A percentile compares a stretch with the other conserved stretches of the same genome.
Evolutionary conservation across 2,329 filamentous ascomycete genomes (phyloP).

Genomic region (Microdochium paspali): DNA sequence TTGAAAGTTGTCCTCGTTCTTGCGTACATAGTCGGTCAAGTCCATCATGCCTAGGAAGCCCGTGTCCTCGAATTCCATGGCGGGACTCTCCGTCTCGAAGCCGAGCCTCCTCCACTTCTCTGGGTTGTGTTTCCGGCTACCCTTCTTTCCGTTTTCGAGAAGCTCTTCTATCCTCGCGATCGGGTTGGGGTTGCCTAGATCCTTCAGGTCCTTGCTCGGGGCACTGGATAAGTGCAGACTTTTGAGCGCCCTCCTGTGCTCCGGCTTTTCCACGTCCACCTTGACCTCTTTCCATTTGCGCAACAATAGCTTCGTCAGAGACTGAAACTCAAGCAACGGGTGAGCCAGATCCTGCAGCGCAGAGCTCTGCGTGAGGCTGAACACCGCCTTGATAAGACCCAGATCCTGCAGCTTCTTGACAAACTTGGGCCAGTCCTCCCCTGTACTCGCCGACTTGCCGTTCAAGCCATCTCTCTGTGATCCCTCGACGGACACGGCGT

Average conservation of each 20-base stretch:
- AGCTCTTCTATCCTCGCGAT: slow-evolving; percentile 25
- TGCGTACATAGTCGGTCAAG: slow-evolving; percentile 83
- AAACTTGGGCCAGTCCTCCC: slow-evolving; percentile 86
- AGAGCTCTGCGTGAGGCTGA: slow-evolving; percentile 87
- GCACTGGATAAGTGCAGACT: slow-evolving; percentile 76
- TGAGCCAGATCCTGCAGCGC: slow-evolving; percentile 84
- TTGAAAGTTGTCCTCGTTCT: slow-evolving; percentile 86
- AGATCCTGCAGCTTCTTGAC: slow-evolving; percentile 90
- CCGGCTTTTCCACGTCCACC: slow-evolving; percentile 77
- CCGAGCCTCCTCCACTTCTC: slow-evolving; percentile 91
- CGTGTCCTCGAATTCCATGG: slow-evolving; percentile 72
- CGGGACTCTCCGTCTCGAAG: slow-evolving; percentile 84
- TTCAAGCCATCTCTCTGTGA: slow-evolving; percentile 27
- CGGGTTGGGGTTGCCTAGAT: slow-evolving; percentile 24
- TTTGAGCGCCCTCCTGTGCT: slow-evolving; percentile 81
- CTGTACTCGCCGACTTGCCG: slow-evolving; percentile 23
- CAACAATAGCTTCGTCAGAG: slow-evolving; percentile 77
- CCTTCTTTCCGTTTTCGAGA: slow-evolving; percentile 39
- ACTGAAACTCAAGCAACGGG: slow-evolving; percentile 87
- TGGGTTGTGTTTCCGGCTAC: slow-evolving; percentile 66
- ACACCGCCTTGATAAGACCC: slow-evolving; percentile 86
- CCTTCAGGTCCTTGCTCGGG: slow-evolving; percentile 32
- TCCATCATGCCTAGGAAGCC: slow-evolving; percentile 98
- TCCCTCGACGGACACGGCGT: slow-evolving; percentile 68
- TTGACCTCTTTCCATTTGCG: slow-evolving; percentile 80